These are phyloP conservation scores for Sarocladiaceae sp. DNA, from an alignment of 2,329 filamentous ascomycete genomes.

Conservation along the genomic window DNA sequence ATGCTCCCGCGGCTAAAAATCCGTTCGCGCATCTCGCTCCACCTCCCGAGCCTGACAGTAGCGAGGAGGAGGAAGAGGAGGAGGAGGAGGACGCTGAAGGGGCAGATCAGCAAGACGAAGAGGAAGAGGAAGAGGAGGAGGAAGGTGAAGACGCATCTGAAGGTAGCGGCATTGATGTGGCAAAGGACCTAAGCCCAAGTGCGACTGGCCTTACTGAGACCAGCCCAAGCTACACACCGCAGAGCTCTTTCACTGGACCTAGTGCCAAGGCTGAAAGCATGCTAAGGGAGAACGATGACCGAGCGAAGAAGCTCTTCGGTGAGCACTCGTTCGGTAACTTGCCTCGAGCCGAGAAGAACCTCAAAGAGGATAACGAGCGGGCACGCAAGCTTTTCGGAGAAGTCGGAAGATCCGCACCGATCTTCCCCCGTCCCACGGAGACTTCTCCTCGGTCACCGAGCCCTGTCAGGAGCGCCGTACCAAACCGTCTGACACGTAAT, in stretches of 20 bases:
- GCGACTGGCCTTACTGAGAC: conserved; percentile 23
- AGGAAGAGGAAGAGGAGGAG: conserved; percentile 37
- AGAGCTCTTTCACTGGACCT: conserved; percentile 58
- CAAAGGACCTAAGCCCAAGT: conserved; percentile 54
- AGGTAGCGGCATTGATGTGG: conserved; percentile 59
- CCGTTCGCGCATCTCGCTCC: not conserved
- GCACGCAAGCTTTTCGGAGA: conserved; percentile 49
- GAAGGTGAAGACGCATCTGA: conserved; percentile 45
- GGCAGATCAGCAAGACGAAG: conserved; percentile 31
- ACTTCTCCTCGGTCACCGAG: conserved; percentile 68
- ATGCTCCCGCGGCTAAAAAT: not conserved
- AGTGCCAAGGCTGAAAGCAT: too few species aligned
- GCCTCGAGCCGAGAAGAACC: conserved; percentile 26
- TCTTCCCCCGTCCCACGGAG: conserved; percentile 47
- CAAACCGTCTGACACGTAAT: conserved; percentile 39
- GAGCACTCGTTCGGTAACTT: conserved; percentile 58
- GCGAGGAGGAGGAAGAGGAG: conserved; percentile 25
- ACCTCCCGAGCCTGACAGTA: conserved; percentile 19
- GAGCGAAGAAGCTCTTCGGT: conserved; percentile 49
- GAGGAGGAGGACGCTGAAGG: conserved; percentile 34
- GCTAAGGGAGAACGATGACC: too few species aligned
- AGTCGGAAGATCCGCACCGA: conserved; percentile 40
- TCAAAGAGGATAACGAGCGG: conserved; percentile 26
- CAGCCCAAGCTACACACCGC: conserved; percentile 47
- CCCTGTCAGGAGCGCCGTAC: conserved; percentile 55